Conservation (phyloP, 2,329 filamentous ascomycete species). For the Beauveria varroae region DNA sequence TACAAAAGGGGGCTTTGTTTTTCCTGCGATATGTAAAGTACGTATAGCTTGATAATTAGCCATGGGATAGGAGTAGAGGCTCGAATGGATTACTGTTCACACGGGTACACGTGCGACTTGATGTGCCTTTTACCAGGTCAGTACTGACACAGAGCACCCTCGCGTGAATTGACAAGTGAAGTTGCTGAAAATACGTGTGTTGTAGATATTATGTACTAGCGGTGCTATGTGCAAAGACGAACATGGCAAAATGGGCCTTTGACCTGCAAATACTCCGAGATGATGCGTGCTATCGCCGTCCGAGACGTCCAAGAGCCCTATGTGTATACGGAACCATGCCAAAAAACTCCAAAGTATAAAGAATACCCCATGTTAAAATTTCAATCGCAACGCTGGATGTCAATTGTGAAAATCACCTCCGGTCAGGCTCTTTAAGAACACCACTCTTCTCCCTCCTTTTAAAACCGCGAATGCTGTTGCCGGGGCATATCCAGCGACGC, state of each 20-base stretch:
- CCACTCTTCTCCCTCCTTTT: not conserved
- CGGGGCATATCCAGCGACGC: not conserved
- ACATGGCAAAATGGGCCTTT: not conserved
- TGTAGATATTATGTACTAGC: not conserved
- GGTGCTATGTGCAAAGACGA: not conserved
- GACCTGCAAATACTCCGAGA: not conserved
- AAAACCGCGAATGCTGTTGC: not conserved
- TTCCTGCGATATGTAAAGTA: slow-evolving; percentile 5
- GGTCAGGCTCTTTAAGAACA: no score
- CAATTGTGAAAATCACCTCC: not conserved
- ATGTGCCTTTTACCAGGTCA: not conserved
- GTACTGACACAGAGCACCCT: no score
- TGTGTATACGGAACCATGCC: not conserved
- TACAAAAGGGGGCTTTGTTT: not conserved
- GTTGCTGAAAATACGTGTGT: not conserved
- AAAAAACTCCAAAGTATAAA: not conserved
- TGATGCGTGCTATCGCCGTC: not conserved
- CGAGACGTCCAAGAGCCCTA: not conserved
- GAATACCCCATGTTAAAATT: not conserved
- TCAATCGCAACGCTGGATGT: not conserved
- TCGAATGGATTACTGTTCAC: not conserved
- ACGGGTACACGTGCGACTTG: not conserved
- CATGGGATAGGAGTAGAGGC: not conserved
- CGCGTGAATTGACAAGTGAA: not conserved
- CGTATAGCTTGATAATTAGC: slow-evolving; percentile 2